Evolutionary conservation across 805 yeast species (phyloP), one percentile per base, ranked within the genome.

Genomic region (Hanseniaspora taiwanica): DNA sequence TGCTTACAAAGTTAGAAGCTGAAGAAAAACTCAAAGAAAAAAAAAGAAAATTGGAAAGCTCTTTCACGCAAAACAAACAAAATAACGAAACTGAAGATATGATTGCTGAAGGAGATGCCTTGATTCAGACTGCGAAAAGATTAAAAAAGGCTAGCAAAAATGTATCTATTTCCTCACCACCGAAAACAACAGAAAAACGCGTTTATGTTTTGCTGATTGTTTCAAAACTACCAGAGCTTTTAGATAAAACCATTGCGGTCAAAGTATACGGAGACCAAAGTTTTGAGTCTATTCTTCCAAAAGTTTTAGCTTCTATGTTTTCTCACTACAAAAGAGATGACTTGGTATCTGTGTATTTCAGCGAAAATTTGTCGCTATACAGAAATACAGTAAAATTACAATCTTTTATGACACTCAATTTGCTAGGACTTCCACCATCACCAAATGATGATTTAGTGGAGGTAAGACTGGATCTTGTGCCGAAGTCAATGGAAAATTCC

Each of bases 391-490:
- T 53, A 3, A 56, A 55, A 33, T 33, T 58, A 17, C 39, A 56
- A 13, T 46, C 48, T 18, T 58, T 58, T 40, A 55, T 57, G 59
- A 51, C 50, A 19, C 57, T 60, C 36, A 48, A 56, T 33, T 55
- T 59, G 16, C 41, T 58, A 14, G 49, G 48, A 21, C 47, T 57
- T 3, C 47, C 55, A 13, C 50, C 47, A 27, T 36, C 41, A 8
- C 47, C 44, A 37, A 52, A 46, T 18, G 43, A 45, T 40, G 57
- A 55, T 40, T 40, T 52, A 1, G 38, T 50, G 8, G 53, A 52
- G 17, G 46, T 56, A 2, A 50, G 51, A 12, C 39, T 58, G 23
- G 37, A 42, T 3, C 35, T 58, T 16, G 48, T 55, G 2, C 43
- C 54, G 1, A 51, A 48, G 34, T 50, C 45, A n/a, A 29, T 38